Evolutionary conservation across 768 basidiomycete species (phyloP), one percentile per base, ranked within the genome.

Genomic region (Mrakia blollopis): DNA sequence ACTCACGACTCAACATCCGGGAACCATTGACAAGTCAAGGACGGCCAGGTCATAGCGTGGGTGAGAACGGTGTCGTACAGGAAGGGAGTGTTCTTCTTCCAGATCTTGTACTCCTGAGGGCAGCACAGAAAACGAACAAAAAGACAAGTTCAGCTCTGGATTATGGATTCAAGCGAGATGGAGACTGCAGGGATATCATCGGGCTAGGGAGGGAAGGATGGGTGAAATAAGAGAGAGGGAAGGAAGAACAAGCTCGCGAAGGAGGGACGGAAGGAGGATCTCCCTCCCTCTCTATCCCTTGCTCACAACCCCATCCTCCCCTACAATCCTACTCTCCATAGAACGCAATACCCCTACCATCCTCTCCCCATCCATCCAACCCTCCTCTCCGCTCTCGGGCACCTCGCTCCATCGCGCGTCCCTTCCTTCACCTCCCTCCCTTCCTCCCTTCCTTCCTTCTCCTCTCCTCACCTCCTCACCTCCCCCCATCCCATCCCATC

Each of bases 31-130:
- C 93, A 94, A 7, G 97, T 99, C 81, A 99, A 83, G 81, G 91
- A 93, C 28, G 97, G 97, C 97, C 97, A 99, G 84, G 97, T 94
- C 70, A 98, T 87, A 44, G 96, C 96, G 83, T 98, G 96, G 1
- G 96, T 98, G 81, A 99, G 91, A 79, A 99, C 93, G 32, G 96
- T 87, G 84, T 99, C 97, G 84, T 99, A 99, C 21, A 98, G 89
- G 85, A 96, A 98, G 18, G 95, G 96, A 73, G 95, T 93, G 85
- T 95, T 85, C 80, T 85, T 85, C 81, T 85, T 85, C 84, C 84
- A 85, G 35, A 85, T 83, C 78, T 85, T 85, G 81, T 84, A 85
- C 77, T 85, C 84, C 83, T 85, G 77, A 32, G 21, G 21, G 14
- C 44, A 30, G 14, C 32, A 54, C 14, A 52, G 9, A 41, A 65